Evolutionary conservation across 176 grass and related monocot species (phyloP).

Genomic region (Aechmea fasciata): DNA sequence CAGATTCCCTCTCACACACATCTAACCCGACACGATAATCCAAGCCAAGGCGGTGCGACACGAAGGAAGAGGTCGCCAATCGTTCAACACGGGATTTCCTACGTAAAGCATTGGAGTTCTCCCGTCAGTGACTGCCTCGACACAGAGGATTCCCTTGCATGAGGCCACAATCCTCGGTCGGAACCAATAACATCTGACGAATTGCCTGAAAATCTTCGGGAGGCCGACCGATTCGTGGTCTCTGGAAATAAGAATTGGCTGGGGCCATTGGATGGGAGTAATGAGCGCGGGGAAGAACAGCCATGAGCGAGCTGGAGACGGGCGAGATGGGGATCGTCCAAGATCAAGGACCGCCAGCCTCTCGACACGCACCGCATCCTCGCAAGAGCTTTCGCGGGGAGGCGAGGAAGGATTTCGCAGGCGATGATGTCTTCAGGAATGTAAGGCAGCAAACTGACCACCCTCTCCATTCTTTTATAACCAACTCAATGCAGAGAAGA

Average conservation of each 20-base stretch:
- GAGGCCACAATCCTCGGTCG: neutral
- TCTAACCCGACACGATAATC: neutral
- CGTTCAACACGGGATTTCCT: neutral
- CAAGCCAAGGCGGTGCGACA: no score
- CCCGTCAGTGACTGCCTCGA: neutral
- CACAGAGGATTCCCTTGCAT: neutral
- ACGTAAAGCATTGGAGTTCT: neutral
- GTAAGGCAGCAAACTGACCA: neutral
- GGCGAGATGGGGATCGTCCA: neutral
- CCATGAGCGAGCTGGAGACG: neutral
- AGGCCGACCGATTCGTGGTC: neutral
- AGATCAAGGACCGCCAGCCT: neutral
- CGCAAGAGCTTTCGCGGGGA: neutral
- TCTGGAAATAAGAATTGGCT: neutral
- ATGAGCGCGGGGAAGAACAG: neutral
- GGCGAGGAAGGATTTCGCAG: neutral
- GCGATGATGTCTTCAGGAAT: neutral
- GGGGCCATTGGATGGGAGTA: neutral
- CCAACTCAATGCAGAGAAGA: no score
- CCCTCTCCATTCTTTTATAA: neutral
- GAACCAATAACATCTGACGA: neutral
- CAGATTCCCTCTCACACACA: neutral
- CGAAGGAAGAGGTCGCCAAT: neutral
- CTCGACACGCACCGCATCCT: neutral
- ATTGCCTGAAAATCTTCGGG: neutral